phyloP scores from a whole-genome alignment of 345 rosid species.

The Lepidium africanum region DNA sequence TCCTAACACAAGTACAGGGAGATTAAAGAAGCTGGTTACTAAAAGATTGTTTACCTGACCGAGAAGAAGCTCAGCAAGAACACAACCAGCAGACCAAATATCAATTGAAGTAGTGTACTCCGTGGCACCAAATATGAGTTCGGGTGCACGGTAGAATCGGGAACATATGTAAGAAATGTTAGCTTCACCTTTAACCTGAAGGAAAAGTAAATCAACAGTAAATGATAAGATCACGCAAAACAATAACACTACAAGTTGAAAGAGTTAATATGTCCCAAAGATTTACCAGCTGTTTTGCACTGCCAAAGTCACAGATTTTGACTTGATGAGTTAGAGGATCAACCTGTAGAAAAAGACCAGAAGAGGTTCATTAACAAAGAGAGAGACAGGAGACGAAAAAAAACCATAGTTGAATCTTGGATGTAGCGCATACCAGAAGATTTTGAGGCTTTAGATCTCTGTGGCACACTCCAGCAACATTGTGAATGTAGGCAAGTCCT shows the following conservation, averaged over 20 bases:
- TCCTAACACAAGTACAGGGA: too few species aligned
- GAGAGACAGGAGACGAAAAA: conserved; percentile 1
- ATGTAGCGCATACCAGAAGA: conserved; percentile 50
- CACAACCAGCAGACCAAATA: conserved; percentile 75
- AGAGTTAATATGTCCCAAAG: background rate
- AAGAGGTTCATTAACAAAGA: background rate
- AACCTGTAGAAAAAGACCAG: conserved; percentile 40
- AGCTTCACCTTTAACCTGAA: conserved; percentile 65
- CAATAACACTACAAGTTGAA: background rate
- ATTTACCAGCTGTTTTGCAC: conserved; percentile 84
- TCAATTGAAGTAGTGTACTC: conserved; percentile 68
- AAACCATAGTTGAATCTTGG: background rate
- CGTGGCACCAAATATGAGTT: conserved; percentile 64
- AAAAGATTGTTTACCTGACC: conserved; percentile 45
- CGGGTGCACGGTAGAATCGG: conserved; percentile 66
- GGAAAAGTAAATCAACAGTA: background rate
- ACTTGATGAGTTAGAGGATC: conserved; percentile 85
- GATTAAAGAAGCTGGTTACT: background rate
- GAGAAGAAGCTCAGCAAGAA: conserved; percentile 63
- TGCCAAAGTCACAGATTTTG: conserved; percentile 82
- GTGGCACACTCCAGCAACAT: conserved; percentile 79
- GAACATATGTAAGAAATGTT: conserved; percentile 64
- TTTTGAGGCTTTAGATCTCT: conserved; percentile 91
- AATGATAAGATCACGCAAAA: background rate
- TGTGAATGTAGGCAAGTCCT: conserved; percentile 76